Base-by-base conservation (phyloP, 805 yeast species). In the Metschnikowia bowlesiae region DNA sequence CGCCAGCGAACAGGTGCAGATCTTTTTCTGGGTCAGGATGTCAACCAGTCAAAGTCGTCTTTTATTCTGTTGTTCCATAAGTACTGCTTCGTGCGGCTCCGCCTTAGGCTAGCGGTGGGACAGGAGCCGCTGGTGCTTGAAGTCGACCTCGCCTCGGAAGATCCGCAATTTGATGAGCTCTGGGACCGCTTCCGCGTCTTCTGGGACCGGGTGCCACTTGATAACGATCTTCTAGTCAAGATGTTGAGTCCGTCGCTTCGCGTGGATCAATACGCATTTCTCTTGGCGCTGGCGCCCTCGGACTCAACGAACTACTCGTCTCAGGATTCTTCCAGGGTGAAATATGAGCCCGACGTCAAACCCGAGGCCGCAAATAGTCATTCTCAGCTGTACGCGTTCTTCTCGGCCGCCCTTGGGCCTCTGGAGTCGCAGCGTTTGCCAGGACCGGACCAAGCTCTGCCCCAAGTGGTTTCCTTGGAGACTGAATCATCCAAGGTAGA, bases 21-120 rank as follows among this genome's bases (percentile, higher is more conserved):
- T 6, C 39, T 56, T n/a, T 56, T 56, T 34, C 18, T 7, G 7
- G 46, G 39, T 11, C 16, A 14, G n/a, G 54, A 46, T 16, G 59
- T 52, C 8, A 38, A 46, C 28, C 39, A 40, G 11, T 39, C 38
- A 6, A 26, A 45, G 7, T 29, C 46, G 13, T 32, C 40, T 13
- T 56, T 57, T 53, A 47, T 57, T 31, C 53, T 46, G 14, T 26
- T 52, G 29, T 35, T 43, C 36, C 39, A 26, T 31, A 46, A 46
- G 2, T 49, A 43, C 39, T 53, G 55, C 40, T 52, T 57, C 14
- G 56, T 37, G 18, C 26, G 36, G 22, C 35, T 51, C 16, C 33
- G 18, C 6, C 39, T 53, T 8, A 13, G 18, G 18, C 16, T 39
- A 7, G 44, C 44, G 28, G 44, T 50, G 34, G 42, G 43, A 30